A percentile compares a stretch with the other conserved stretches of the same genome.
These are phyloP conservation scores for Brassica carinata DNA, from an alignment of 345 rosid species.

Conservation along the genomic window DNA sequence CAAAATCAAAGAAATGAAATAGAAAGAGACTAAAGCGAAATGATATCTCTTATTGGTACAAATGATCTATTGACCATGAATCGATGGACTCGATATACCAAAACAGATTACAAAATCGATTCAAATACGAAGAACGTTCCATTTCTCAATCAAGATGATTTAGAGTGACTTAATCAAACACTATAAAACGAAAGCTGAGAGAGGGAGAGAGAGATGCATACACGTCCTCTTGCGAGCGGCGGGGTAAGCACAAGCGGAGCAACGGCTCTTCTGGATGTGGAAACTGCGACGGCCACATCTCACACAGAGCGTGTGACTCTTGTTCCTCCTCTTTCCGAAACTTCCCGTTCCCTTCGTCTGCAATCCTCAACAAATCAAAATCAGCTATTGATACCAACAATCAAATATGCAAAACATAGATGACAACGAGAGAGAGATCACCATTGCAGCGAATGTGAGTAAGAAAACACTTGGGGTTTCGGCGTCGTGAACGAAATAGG, in stretches of 20 bases:
- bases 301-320: slow-evolving; percentile 80
- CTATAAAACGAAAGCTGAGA: neutral
- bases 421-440: neutral
- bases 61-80: neutral
- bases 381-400: neutral
- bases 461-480: slow-evolving; percentile 11
- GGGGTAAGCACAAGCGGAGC: slow-evolving; percentile 73
- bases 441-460: slow-evolving; percentile 34
- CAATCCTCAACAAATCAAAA: neutral
- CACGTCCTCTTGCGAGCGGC: slow-evolving; percentile 66
- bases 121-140: neutral
- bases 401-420: neutral
- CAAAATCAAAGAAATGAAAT: neutral
- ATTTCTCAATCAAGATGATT: neutral
- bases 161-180: neutral
- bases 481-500: slow-evolving; percentile 8
- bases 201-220: slow-evolving; percentile 17
- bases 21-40: neutral
- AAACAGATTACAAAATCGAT: neutral
- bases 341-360: slow-evolving; percentile 85
- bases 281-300: slow-evolving; percentile 86
- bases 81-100: neutral
- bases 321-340: slow-evolving; percentile 81
- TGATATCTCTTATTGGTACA: neutral
- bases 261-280: slow-evolving; percentile 83